These are phyloP conservation scores for Tricholoma matsutake DNA, from an alignment of 768 basidiomycete genomes.

Conservation along the genomic window DNA sequence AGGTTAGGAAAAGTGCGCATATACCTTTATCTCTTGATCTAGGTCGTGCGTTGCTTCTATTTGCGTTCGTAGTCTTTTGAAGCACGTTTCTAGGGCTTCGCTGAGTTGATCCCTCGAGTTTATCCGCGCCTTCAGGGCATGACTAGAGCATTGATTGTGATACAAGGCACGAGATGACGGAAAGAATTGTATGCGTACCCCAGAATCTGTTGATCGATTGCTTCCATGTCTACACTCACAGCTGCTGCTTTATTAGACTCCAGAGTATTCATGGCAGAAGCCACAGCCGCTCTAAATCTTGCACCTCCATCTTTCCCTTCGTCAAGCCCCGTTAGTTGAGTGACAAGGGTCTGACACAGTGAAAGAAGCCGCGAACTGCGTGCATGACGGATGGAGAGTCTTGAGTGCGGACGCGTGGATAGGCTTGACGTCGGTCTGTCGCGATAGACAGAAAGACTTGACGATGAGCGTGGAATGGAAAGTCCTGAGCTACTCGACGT, in stretches of 20 bases:
- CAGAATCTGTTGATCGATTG: slow-evolving; percentile 52
- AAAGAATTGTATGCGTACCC: slow-evolving; percentile 42
- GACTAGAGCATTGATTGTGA: slow-evolving; percentile 31
- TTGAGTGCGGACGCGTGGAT: slow-evolving; percentile 35
- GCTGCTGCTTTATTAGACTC: slow-evolving; percentile 55
- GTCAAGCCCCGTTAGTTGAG: slow-evolving; percentile 52
- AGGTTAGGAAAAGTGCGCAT: background rate
- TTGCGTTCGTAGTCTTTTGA: slow-evolving; percentile 47
- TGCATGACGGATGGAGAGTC: slow-evolving; percentile 47
- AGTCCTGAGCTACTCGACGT: slow-evolving; percentile 19
- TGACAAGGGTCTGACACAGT: slow-evolving; percentile 47
- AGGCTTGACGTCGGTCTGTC: slow-evolving; percentile 29
- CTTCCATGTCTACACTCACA: slow-evolving; percentile 51
- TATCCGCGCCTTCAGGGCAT: slow-evolving; percentile 65
- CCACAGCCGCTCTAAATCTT: slow-evolving; percentile 45
- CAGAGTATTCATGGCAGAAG: slow-evolving; percentile 55
- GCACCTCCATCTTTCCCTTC: slow-evolving; percentile 37
- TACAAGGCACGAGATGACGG: background rate
- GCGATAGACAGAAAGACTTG: slow-evolving; percentile 24
- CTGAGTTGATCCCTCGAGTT: slow-evolving; percentile 61
- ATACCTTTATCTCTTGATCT: slow-evolving; percentile 64
- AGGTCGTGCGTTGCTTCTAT: slow-evolving; percentile 52
- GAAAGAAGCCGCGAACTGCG: slow-evolving; percentile 49
- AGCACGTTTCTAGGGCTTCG: slow-evolving; percentile 55
- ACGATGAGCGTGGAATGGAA: slow-evolving; percentile 30